Evolutionary conservation across 148 eudicot species (phyloP).

Genomic region (Chenopodium formosanum): DNA sequence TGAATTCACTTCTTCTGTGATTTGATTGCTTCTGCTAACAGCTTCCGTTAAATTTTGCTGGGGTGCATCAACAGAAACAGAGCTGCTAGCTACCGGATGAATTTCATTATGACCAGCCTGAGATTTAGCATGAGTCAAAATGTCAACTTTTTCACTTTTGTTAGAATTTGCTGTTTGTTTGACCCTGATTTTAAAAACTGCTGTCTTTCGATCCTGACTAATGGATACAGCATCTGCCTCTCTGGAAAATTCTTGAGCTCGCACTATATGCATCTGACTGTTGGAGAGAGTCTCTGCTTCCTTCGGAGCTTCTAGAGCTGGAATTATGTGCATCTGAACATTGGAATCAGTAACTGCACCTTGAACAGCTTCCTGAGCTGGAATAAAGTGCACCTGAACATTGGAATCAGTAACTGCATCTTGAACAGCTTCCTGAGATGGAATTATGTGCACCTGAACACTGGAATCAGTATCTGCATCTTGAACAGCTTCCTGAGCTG

Average conservation of each 20-base stretch:
- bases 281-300: constrained; percentile 37
- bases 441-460: constrained; percentile 45
- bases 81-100: constrained; percentile 73
- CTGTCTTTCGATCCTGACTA: constrained; percentile 52
- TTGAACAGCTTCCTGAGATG: constrained; percentile 25
- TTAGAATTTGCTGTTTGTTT: constrained; percentile 62
- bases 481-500: constrained; percentile 23
- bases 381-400: constrained; percentile 42
- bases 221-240: constrained; percentile 53
- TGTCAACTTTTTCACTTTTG: constrained; percentile 52
- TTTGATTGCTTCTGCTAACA: constrained; percentile 52
- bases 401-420: constrained; percentile 41
- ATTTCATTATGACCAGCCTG: constrained; percentile 47
- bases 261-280: constrained; percentile 30
- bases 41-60: constrained; percentile 45
- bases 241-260: constrained; percentile 36
- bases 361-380: constrained; percentile 26
- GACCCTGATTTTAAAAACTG: constrained; percentile 62
- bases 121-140: constrained; percentile 42
- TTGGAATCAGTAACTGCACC: constrained; percentile 42
- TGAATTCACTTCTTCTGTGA: constrained; percentile 75
- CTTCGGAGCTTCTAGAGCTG: constrained; percentile 23
- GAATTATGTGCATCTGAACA: constrained; percentile 43
- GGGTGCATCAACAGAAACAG: constrained; percentile 82
- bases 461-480: constrained; percentile 42